phyloP scores from a whole-genome alignment of 768 basidiomycete genomes.

The Xerocomellus intermedius region DNA sequence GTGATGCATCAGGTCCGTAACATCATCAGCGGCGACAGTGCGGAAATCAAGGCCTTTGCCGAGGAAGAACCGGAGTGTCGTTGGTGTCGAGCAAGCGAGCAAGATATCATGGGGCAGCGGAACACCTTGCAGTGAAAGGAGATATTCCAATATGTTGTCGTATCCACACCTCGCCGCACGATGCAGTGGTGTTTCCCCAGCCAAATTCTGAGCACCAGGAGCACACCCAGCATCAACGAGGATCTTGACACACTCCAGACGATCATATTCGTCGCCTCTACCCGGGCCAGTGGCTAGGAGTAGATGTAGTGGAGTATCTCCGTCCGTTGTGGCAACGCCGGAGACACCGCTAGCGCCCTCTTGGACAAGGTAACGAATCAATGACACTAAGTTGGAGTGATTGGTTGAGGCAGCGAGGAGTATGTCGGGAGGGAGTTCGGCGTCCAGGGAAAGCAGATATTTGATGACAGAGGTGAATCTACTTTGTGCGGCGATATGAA shows the following conservation, averaged over 20 bases:
- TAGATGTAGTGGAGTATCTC: background rate
- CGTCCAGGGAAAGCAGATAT: background rate
- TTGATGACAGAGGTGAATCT: background rate
- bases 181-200: background rate
- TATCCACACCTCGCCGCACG: background rate
- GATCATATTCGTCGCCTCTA: background rate
- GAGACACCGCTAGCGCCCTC: background rate
- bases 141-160: background rate
- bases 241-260: background rate
- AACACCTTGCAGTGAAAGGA: background rate
- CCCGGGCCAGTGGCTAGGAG: background rate
- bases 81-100: background rate
- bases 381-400: no score
- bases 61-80: background rate
- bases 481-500: background rate
- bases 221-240: background rate
- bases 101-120: background rate
- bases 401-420: background rate
- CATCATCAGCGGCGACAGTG: background rate
- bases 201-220: background rate
- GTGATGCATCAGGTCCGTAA: background rate
- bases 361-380: background rate
- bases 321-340: background rate
- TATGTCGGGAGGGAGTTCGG: background rate
- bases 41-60: background rate